Percentiles rank a stretch among this genome's conserved stretches.
Conservation (phyloP, 306 rosid genomes). For the Trifolium pratense region DNA sequence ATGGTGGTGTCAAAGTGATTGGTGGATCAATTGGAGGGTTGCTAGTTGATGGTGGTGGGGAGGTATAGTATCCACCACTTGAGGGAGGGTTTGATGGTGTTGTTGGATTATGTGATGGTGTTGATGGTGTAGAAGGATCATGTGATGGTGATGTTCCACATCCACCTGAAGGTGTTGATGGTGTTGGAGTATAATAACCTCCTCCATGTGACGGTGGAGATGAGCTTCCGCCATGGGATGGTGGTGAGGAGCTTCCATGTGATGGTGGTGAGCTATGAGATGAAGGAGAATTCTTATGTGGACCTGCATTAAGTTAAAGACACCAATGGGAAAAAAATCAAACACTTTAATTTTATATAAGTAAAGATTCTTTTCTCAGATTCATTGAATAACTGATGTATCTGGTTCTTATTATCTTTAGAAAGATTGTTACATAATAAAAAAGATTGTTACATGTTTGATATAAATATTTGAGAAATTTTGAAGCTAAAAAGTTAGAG, state of each 20-base stretch:
- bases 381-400: too few relatives aligned
- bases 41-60: slow-evolving; percentile 50
- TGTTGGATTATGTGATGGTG: not conserved
- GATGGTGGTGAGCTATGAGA: slow-evolving; percentile 56
- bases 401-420: not conserved
- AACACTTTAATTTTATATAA: not conserved
- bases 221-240: slow-evolving; percentile 54
- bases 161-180: slow-evolving; percentile 46
- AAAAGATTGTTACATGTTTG: too few relatives aligned
- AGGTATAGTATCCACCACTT: slow-evolving; percentile 55
- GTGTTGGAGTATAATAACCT: slow-evolving; percentile 58
- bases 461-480: not conserved
- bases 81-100: slow-evolving; percentile 62
- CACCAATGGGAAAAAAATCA: not conserved
- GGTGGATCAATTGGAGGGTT: slow-evolving; percentile 46
- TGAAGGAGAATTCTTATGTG: slow-evolving; percentile 60
- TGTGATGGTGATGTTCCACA: slow-evolving; percentile 36
- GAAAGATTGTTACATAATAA: too few relatives aligned
- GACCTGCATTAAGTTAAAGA: slow-evolving; percentile 41
- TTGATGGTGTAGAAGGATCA: slow-evolving; percentile 23
- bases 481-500: not conserved
- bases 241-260: slow-evolving; percentile 54
- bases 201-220: slow-evolving; percentile 57
- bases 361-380: too few relatives aligned
- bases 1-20: slow-evolving; percentile 47